Percentiles rank a stretch among this genome's conserved stretches.
Evolutionary conservation across 352 stramenopile species (phyloP).

Genomic region (Globisporangium nagaii): DNA sequence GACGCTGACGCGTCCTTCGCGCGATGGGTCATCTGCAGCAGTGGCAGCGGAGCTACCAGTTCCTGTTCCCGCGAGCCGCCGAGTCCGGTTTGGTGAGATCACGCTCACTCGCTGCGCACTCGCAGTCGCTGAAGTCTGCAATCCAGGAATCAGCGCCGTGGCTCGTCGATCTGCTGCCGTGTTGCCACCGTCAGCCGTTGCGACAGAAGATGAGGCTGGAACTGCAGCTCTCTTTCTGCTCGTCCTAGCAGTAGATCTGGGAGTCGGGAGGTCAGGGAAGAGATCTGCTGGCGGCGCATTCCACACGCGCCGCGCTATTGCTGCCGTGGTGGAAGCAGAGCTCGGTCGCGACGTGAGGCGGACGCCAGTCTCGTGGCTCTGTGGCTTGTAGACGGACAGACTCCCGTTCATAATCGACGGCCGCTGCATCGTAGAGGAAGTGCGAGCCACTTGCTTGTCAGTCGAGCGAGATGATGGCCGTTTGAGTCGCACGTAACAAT

Average conservation of each 20-base stretch:
- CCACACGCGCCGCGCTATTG: conserved; percentile 7
- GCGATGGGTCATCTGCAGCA: not conserved
- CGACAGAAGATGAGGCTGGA: not conserved
- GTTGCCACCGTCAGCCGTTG: not conserved
- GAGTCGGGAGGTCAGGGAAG: conserved; percentile 11
- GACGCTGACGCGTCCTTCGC: not conserved
- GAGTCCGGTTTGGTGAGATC: not conserved
- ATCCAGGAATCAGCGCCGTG: not conserved
- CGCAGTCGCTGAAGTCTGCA: not conserved
- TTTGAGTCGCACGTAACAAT: not conserved
- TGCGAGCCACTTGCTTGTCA: not conserved
- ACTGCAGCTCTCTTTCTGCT: conserved; percentile 1
- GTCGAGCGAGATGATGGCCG: too few relatives aligned
- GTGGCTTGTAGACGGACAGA: not conserved
- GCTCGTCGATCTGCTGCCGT: not conserved
- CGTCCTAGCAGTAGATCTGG: not conserved
- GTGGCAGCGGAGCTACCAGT: not conserved
- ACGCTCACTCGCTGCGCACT: not conserved
- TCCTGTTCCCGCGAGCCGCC: not conserved
- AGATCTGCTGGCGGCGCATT: conserved; percentile 19
- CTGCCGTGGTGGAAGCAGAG: not conserved
- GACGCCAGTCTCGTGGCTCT: not conserved
- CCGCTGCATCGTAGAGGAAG: not conserved
- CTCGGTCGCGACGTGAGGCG: not conserved
- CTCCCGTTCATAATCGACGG: too few relatives aligned